Percentiles rank a stretch among this genome's conserved stretches.
Conservation (phyloP, 192 early-diverging fungal species). For the Coemansia interrupta region DNA sequence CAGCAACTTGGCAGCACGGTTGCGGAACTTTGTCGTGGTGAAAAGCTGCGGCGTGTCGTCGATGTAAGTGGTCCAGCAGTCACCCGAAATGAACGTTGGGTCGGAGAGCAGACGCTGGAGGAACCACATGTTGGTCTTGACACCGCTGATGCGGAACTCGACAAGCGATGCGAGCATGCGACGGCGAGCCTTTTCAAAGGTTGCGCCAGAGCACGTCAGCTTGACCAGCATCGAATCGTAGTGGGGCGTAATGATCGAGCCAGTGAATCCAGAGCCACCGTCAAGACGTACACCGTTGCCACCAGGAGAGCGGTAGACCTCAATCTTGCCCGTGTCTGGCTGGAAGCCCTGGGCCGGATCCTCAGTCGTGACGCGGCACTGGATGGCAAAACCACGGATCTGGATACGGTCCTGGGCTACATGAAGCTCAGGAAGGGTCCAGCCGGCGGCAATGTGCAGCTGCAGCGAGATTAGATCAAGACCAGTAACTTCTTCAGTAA, state of each 20-base stretch:
- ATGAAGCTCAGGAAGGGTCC: slow-evolving; percentile 70
- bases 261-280: slow-evolving; percentile 84
- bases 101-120: slow-evolving; percentile 82
- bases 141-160: slow-evolving; percentile 94
- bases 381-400: slow-evolving; percentile 84
- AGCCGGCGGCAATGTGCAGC: slow-evolving; percentile 91
- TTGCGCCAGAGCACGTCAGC: slow-evolving; percentile 78
- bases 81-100: slow-evolving; percentile 74
- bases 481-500: slow-evolving; percentile 96
- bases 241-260: slow-evolving; percentile 88
- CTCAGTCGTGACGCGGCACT: slow-evolving; percentile 96
- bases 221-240: slow-evolving; percentile 96
- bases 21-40: slow-evolving; percentile 68
- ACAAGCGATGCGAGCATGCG: slow-evolving; percentile 83
- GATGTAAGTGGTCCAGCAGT: slow-evolving; percentile 96
- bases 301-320: slow-evolving; percentile 87
- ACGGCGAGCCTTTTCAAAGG: slow-evolving; percentile 86
- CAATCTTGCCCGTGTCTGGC: slow-evolving; percentile 93
- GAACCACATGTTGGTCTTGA: slow-evolving; percentile 96
- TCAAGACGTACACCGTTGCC: slow-evolving; percentile 86
- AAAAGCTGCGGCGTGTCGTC: slow-evolving; percentile 95
- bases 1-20: slow-evolving; percentile 84
- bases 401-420: slow-evolving; percentile 77
- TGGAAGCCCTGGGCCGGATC: slow-evolving; percentile 91
- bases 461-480: slow-evolving; percentile 91